Percentiles rank a stretch among this genome's conserved stretches.
Evolutionary conservation across 768 basidiomycete genomes (phyloP).

Genomic region (Russula sp.): DNA sequence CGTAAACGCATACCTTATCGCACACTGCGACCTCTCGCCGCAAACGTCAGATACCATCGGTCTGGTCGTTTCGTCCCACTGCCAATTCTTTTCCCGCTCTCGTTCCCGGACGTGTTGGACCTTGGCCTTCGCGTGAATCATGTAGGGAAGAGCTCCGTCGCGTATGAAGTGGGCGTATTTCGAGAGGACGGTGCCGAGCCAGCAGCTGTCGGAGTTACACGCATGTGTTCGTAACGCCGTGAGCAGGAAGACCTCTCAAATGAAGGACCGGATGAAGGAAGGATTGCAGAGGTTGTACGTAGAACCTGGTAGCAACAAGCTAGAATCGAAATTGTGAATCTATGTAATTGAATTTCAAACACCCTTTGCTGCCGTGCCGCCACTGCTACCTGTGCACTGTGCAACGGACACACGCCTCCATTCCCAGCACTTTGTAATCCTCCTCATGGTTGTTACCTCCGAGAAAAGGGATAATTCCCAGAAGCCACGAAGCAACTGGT

Average conservation of each 20-base stretch:
- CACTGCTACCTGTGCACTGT: not conserved
- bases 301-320: not conserved
- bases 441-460: conserved; percentile 9
- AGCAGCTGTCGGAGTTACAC: conserved; percentile 58
- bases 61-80: conserved; percentile 74
- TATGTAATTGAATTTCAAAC: not conserved
- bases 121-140: conserved; percentile 66
- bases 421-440: not conserved
- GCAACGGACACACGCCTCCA: not conserved
- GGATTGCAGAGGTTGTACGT: conserved; percentile 47
- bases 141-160: conserved; percentile 71
- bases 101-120: conserved; percentile 69
- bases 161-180: conserved; percentile 80
- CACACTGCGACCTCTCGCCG: conserved; percentile 57
- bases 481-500: conserved; percentile 12
- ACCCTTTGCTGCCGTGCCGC: not conserved
- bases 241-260: conserved; percentile 54
- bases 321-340: conserved; percentile 15
- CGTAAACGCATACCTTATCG: conserved; percentile 75
- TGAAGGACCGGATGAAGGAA: conserved; percentile 42
- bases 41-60: conserved; percentile 55
- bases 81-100: conserved; percentile 74
- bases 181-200: conserved; percentile 39
- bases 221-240: conserved; percentile 76
- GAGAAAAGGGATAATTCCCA: conserved; percentile 6